Evolutionary conservation across 1,139 yeast species (phyloP), one percentile per base, ranked within the genome.

Genomic region (Yamadazyma mexicana): DNA sequence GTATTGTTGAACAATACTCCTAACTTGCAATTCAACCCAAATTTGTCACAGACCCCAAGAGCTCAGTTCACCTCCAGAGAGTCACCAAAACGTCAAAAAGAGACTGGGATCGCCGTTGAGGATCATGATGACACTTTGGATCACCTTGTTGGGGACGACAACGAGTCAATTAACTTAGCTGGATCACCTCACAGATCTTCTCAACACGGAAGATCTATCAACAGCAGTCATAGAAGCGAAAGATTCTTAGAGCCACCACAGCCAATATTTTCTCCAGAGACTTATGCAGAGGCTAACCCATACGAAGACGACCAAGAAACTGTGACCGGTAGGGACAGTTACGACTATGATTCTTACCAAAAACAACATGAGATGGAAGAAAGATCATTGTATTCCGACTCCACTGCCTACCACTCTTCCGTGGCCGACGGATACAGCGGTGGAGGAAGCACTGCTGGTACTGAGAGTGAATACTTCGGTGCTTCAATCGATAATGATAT

Each of bases 231-330:
- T 35, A 64, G 75, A 15, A 72, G 79, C 38, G 76, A 75, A 39
- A 59, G 82, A 39, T 72, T 79, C 33, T 58, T 81, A 34, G 81
- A 79, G 27, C 81, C 81, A 2, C 86, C 86, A 7, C 77, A 77
- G 46, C 87, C 87, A 15, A 77, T 81, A 15, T 81, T 81, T 48
- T 74, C 83, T 1, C 81, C 82, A 1, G 74, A 76, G 37, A 77
- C 84, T 0, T 80, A 73, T 56, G 83, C 81, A 2, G 82, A 77
- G 40, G 83, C 84, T 1, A 79, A 78, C 17, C 74, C 77, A 12
- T 59, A 59, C 20, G 65, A 73, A 34, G 79, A 81, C 51, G 53
- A 49, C 11, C 43, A 47, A 31, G 51, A 49, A 27, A 47, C 44
- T 3, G 17, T 43, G n/a, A 40, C 46, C 5, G 47, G 51, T n/a